A percentile compares a stretch with the other conserved stretches of the same genome.
These are phyloP conservation scores for Diospyros lotus DNA, from an alignment of 148 eudicot species.

Conservation along the genomic window DNA sequence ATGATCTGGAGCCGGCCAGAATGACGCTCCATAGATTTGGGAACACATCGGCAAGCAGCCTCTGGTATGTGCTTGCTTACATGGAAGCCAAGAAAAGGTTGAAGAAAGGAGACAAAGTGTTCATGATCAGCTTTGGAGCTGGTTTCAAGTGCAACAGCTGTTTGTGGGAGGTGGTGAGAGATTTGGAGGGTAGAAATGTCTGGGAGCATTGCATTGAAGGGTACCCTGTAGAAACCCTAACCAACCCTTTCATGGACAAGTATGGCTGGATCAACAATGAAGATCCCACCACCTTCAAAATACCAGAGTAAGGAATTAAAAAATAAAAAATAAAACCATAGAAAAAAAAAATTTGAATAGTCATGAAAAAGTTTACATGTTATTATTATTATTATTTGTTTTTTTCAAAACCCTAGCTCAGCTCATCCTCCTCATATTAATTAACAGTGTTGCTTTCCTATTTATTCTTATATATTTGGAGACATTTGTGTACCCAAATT, in stretches of 20 bases:
- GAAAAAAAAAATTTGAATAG: too few species aligned
- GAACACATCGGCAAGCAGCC: conserved; percentile 56
- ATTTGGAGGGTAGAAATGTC: conserved; percentile 44
- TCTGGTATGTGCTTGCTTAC: conserved; percentile 58
- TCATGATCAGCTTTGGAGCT: conserved; percentile 61
- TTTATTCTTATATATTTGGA: too few species aligned
- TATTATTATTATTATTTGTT: too few species aligned
- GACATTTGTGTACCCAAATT: too few species aligned
- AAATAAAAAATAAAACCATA: too few species aligned
- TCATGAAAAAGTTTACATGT: too few species aligned
- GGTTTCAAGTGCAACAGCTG: conserved; percentile 74
- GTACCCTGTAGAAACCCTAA: conserved; percentile 39
- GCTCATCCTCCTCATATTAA: too few species aligned
- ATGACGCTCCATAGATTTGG: conserved; percentile 63
- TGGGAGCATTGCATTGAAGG: conserved; percentile 48
- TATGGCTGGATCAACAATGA: conserved; percentile 61
- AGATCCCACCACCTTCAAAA: conserved; percentile 29
- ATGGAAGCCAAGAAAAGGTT: conserved; percentile 61
- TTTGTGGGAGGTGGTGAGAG: conserved; percentile 66
- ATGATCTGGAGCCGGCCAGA: conserved; percentile 55
- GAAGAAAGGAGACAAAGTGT: conserved; percentile 39
- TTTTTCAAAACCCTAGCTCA: too few species aligned
- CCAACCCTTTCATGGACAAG: conserved; percentile 55
- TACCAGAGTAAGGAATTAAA: conserved; percentile 11
- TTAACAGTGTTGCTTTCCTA: too few species aligned